Conservation (phyloP, 2,329 filamentous ascomycete genomes). For the Fusarium annulatum region DNA sequence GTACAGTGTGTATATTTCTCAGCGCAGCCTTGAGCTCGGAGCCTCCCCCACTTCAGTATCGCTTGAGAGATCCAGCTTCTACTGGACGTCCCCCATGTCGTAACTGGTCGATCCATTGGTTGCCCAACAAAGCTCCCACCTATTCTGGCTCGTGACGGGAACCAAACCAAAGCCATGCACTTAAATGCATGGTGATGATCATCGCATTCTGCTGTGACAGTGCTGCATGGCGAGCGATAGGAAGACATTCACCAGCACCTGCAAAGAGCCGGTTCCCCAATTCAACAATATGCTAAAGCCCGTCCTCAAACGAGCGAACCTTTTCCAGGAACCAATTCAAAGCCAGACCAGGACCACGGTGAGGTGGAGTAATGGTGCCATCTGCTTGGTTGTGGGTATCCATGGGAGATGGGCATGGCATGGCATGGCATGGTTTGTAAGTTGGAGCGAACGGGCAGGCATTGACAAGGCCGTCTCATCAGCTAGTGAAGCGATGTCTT, state of each 20-base stretch:
- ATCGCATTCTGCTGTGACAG: conserved; percentile 19
- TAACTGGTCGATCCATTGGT: conserved; percentile 28
- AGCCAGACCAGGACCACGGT: conserved; percentile 41
- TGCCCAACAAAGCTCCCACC: conserved; percentile 13
- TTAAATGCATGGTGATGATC: conserved; percentile 12
- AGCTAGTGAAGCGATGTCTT: conserved; percentile 26
- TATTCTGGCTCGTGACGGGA: not conserved
- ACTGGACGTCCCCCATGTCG: conserved; percentile 10
- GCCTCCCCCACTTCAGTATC: conserved; percentile 24
- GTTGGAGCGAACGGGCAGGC: conserved; percentile 21
- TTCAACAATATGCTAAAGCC: conserved; percentile 1
- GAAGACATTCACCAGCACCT: conserved; percentile 10
- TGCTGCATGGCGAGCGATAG: conserved; percentile 15
- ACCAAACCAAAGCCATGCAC: not conserved
- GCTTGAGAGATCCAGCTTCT: conserved; percentile 23
- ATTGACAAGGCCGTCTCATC: conserved; percentile 31
- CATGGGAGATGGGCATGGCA: conserved; percentile 31
- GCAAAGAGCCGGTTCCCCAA: not conserved
- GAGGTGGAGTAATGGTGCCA: conserved; percentile 47
- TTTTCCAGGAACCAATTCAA: conserved; percentile 30
- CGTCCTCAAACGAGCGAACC: conserved; percentile 23
- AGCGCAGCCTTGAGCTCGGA: conserved; percentile 46
- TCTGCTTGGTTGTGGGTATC: conserved; percentile 38
- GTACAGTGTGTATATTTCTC: conserved; percentile 38
- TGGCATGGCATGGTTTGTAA: conserved; percentile 11